Evolutionary conservation across 1,284 basidiomycete genomes (phyloP).

Genomic region (Vanrija pseudolonga): DNA sequence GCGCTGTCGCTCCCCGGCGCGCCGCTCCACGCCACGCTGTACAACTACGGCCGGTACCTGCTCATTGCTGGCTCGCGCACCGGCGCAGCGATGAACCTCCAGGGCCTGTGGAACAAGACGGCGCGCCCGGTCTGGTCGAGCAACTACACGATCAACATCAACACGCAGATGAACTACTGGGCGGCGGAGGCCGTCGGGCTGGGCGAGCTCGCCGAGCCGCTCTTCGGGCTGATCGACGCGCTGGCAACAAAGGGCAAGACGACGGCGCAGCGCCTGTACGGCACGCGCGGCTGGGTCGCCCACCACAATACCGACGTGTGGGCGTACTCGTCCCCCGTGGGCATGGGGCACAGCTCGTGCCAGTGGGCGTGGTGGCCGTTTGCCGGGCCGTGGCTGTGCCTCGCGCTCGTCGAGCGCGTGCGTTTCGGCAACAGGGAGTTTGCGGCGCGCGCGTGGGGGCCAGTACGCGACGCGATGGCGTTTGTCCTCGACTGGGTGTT

Average conservation of each 20-base stretch:
- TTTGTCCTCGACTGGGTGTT: background rate
- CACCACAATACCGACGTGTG: conserved; percentile 15
- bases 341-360: background rate
- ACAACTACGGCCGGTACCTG: conserved; percentile 14
- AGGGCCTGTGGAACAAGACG: conserved; percentile 15
- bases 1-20: background rate
- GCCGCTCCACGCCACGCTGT: conserved; percentile 3
- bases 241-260: conserved; percentile 1
- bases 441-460: no score
- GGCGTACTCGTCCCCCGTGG: conserved; percentile 1
- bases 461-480: background rate
- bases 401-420: conserved; percentile 2
- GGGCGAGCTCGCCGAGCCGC: conserved; percentile 1
- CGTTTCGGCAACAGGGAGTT: background rate
- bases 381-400: conserved; percentile 8
- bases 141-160: conserved; percentile 17
- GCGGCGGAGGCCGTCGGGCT: background rate
- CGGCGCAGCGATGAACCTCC: conserved; percentile 7
- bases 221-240: conserved; percentile 4
- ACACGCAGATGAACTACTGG: conserved; percentile 19
- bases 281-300: conserved; percentile 6
- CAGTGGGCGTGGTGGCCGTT: conserved; percentile 8
- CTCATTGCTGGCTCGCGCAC: conserved; percentile 8
- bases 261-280: conserved; percentile 9
- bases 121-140: conserved; percentile 8